Evolutionary conservation across 352 stramenopile genomes (phyloP).

Genomic region (Globisporangium solare): DNA sequence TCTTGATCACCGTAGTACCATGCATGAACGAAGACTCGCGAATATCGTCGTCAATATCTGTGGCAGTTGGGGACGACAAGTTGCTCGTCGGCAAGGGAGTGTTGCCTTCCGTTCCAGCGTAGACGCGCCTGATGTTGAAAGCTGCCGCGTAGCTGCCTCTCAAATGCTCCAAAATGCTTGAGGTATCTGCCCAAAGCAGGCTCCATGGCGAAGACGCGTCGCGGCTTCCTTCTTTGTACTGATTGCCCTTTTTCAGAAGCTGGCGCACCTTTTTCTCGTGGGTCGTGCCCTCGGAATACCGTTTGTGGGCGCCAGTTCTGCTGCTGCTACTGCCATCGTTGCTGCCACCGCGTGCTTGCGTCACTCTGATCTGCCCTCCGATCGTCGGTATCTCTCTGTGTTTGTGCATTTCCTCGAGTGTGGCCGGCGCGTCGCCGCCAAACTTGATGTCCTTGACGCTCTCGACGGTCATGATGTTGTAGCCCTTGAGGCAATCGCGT

Average conservation of each 20-base stretch:
- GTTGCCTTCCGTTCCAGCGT: constrained; percentile 1
- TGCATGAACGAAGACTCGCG: neutral
- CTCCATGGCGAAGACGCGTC: neutral
- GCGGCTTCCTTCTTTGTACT: neutral
- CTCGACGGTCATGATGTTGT: constrained; percentile 69
- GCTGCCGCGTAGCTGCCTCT: constrained; percentile 1
- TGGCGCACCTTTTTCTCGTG: constrained; percentile 39
- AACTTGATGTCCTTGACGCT: constrained; percentile 70
- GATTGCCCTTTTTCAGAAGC: constrained; percentile 23
- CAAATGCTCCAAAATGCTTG: neutral
- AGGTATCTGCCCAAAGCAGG: neutral
- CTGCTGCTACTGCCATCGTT: too few species aligned
- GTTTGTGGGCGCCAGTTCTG: constrained; percentile 2
- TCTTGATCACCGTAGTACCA: constrained; percentile 8
- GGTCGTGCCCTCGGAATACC: constrained; percentile 22
- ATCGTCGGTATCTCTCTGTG: too few species aligned
- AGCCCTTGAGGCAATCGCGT: constrained; percentile 53
- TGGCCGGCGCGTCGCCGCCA: constrained; percentile 23
- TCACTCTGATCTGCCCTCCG: too few species aligned
- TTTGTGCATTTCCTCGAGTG: constrained; percentile 33
- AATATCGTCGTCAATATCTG: neutral
- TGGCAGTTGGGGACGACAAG: neutral
- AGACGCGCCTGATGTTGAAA: constrained; percentile 10
- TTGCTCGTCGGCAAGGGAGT: neutral
- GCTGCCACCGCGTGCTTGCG: neutral